Conservation (phyloP, 1,284 basidiomycete genomes). For the Somion occarium region DNA sequence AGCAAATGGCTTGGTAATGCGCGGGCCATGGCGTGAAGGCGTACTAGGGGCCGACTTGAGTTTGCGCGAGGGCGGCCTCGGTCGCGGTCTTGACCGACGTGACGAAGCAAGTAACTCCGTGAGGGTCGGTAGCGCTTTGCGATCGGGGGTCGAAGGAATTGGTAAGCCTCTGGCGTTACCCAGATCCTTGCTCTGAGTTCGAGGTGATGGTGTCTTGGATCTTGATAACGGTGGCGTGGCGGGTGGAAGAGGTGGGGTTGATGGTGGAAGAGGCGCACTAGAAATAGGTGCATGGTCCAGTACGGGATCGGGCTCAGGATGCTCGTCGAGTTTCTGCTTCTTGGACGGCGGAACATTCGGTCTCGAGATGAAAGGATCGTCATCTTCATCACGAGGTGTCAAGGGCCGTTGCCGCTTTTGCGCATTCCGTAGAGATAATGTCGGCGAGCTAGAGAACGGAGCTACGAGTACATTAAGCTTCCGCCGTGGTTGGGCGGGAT, state of each 20-base stretch:
- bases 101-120: slow-evolving; percentile 33
- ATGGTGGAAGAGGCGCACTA: slow-evolving; percentile 19
- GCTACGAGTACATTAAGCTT: slow-evolving; percentile 5
- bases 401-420: slow-evolving; percentile 19
- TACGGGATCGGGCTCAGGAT: not conserved
- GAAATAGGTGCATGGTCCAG: slow-evolving; percentile 13
- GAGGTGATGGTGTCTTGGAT: slow-evolving; percentile 11
- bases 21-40: slow-evolving; percentile 3
- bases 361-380: slow-evolving; percentile 2
- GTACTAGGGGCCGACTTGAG: slow-evolving; percentile 11
- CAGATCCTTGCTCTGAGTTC: slow-evolving; percentile 17
- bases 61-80: slow-evolving; percentile 30
- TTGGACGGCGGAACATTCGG: slow-evolving; percentile 10
- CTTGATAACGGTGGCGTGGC: slow-evolving; percentile 12
- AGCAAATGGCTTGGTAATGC: slow-evolving; percentile 9
- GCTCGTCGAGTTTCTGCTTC: slow-evolving; percentile 16
- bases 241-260: slow-evolving; percentile 21
- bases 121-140: slow-evolving; percentile 25
- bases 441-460: slow-evolving; percentile 18
- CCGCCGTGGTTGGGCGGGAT: slow-evolving; percentile 12
- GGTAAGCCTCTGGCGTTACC: slow-evolving; percentile 26
- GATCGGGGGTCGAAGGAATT: slow-evolving; percentile 23
- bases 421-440: slow-evolving; percentile 9
- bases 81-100: slow-evolving; percentile 27
- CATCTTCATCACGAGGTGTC: slow-evolving; percentile 13